phyloP scores from a whole-genome alignment of 805 yeast species.

The Cyberlindnera euphorbiiphila region DNA sequence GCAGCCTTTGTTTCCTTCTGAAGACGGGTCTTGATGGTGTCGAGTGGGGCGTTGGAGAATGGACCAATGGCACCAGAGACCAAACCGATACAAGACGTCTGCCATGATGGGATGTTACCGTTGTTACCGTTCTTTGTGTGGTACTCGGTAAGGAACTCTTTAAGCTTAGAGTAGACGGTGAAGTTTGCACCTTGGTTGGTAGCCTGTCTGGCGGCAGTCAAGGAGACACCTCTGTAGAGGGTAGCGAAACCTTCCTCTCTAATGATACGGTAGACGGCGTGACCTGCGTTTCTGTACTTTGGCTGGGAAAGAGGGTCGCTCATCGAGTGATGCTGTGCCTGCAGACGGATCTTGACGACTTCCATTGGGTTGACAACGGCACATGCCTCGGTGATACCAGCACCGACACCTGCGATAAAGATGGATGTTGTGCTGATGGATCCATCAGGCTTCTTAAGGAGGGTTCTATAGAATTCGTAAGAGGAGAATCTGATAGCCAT shows the following conservation, averaged over 20 bases:
- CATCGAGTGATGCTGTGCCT: slow-evolving; percentile 90
- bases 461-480: slow-evolving; percentile 79
- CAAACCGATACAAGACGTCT: slow-evolving; percentile 87
- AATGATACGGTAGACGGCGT: slow-evolving; percentile 77
- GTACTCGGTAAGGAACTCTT: slow-evolving; percentile 60
- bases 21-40: slow-evolving; percentile 94
- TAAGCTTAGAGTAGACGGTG: slow-evolving; percentile 87
- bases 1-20: slow-evolving; percentile 78
- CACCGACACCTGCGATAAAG: slow-evolving; percentile 92
- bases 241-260: slow-evolving; percentile 90
- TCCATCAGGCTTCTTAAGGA: slow-evolving; percentile 61
- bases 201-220: slow-evolving; percentile 97
- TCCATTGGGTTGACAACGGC: slow-evolving; percentile 96
- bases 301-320: slow-evolving; percentile 74
- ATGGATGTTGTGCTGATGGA: slow-evolving; percentile 68
- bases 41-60: slow-evolving; percentile 94
- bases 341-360: slow-evolving; percentile 92
- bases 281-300: slow-evolving; percentile 89
- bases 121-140: slow-evolving; percentile 40
- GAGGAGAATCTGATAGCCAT: slow-evolving; percentile 97
- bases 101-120: slow-evolving; percentile 78
- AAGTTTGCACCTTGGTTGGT: slow-evolving; percentile 98
- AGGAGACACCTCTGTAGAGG: slow-evolving; percentile 87
- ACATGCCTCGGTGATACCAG: slow-evolving; percentile 95
- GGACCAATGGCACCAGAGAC: slow-evolving; percentile 97